phyloP scores from a whole-genome alignment of 306 rosid species.

The Vigna unguiculata region DNA sequence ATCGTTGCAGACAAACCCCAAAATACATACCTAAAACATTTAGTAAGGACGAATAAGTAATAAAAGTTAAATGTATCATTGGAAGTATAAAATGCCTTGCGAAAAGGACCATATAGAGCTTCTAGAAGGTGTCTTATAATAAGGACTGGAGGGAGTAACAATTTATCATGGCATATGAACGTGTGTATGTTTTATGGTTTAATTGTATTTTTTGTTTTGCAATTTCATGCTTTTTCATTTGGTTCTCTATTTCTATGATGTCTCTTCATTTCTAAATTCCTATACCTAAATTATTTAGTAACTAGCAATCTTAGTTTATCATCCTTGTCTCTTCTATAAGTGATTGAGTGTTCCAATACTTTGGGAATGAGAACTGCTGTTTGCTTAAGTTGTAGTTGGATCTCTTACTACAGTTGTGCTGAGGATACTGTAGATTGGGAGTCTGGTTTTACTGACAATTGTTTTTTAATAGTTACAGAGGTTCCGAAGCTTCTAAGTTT shows the following conservation, averaged over 20 bases:
- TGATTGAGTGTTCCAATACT: not conserved
- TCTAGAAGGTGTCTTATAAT: too few species aligned
- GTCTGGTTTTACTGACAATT: slow-evolving; percentile 26
- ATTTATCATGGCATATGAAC: slow-evolving; percentile 6
- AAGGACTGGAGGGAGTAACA: not conserved
- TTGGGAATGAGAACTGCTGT: slow-evolving; percentile 12
- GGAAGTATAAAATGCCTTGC: too few species aligned
- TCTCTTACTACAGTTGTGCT: slow-evolving; percentile 9
- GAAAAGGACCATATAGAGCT: too few species aligned
- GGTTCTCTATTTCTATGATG: slow-evolving; percentile 11
- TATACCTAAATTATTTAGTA: not conserved
- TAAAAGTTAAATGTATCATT: too few species aligned
- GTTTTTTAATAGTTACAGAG: slow-evolving; percentile 5
- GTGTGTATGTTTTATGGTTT: not conserved
- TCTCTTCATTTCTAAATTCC: not conserved
- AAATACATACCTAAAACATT: too few species aligned
- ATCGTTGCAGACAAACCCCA: too few species aligned
- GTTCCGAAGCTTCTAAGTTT: slow-evolving; percentile 3
- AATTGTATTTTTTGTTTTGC: slow-evolving; percentile 5
- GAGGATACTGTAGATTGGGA: not conserved
- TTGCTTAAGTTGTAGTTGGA: slow-evolving; percentile 22
- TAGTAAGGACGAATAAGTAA: too few species aligned
- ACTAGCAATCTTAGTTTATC: not conserved
- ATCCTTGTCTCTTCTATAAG: not conserved
- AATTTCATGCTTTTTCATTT: slow-evolving; percentile 8